Conservation (phyloP, 1,139 yeast genomes). For the Lodderomyces oxycetoniae region DNA sequence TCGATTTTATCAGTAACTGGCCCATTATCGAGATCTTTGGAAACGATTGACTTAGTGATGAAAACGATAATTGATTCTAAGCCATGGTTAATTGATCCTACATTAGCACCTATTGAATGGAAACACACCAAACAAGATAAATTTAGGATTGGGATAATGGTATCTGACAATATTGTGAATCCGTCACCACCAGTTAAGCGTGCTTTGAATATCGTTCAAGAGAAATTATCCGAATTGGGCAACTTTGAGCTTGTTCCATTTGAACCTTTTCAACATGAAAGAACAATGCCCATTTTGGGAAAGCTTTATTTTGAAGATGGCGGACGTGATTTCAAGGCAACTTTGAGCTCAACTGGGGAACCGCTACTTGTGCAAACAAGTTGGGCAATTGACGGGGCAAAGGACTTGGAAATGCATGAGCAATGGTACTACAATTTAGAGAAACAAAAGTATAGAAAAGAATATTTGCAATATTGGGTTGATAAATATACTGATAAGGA, state of each 20-base stretch:
- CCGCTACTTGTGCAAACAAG: constrained; percentile 19
- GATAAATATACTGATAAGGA: constrained; percentile 11
- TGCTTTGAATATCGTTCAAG: constrained; percentile 18
- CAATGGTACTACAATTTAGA: constrained; percentile 21
- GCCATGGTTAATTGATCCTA: constrained; percentile 22
- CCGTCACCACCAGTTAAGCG: constrained; percentile 22
- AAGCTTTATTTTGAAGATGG: constrained; percentile 22
- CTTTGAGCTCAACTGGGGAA: constrained; percentile 17
- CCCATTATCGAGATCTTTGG: constrained; percentile 35
- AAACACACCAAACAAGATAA: constrained; percentile 12
- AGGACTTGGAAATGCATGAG: constrained; percentile 14
- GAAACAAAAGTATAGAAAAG: constrained; percentile 20
- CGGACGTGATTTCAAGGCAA: constrained; percentile 18
- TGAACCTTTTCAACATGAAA: constrained; percentile 17
- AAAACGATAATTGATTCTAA: constrained; percentile 22
- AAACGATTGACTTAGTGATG: constrained; percentile 24
- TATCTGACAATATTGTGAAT: constrained; percentile 17
- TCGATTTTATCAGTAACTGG: constrained; percentile 44
- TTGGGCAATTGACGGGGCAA: constrained; percentile 17
- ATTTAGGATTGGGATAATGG: constrained; percentile 17
- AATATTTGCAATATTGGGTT: constrained; percentile 18
- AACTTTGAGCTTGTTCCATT: constrained; percentile 18
- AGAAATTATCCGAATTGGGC: constrained; percentile 12
- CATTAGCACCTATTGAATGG: constrained; percentile 17
- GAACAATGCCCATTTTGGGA: constrained; percentile 14